Evolutionary conservation across 1,284 basidiomycete genomes (phyloP).

Genomic region (Cryptococcus neoformans): DNA sequence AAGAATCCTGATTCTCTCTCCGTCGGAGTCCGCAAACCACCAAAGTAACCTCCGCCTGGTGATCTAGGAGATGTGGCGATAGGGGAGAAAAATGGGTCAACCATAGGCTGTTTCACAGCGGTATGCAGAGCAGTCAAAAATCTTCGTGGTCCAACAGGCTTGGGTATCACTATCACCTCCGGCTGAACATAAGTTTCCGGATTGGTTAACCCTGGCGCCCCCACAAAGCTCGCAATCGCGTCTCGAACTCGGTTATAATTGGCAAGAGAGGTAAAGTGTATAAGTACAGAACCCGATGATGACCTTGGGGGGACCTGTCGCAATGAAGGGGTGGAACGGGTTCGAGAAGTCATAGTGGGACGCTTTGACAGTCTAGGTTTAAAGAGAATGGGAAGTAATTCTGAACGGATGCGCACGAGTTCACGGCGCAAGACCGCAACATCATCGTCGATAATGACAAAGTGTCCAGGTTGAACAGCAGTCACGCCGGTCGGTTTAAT

Average conservation of each 20-base stretch:
- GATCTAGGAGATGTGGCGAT: slow-evolving; percentile 86
- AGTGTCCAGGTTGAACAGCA: slow-evolving; percentile 35
- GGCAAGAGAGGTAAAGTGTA: slow-evolving; percentile 84
- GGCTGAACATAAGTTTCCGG: slow-evolving; percentile 52
- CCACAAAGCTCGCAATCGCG: slow-evolving; percentile 67
- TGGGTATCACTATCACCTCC: slow-evolving; percentile 91
- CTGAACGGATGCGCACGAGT: slow-evolving; percentile 61
- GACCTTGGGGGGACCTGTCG: slow-evolving; percentile 49
- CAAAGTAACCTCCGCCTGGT: slow-evolving; percentile 47
- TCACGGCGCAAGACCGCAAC: slow-evolving; percentile 68
- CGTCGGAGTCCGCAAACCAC: slow-evolving; percentile 23
- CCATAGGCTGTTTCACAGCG: slow-evolving; percentile 71
- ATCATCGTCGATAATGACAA: slow-evolving; percentile 88
- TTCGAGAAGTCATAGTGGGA: slow-evolving; percentile 66
- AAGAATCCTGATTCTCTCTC: slow-evolving; percentile 35
- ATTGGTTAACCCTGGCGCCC: slow-evolving; percentile 25
- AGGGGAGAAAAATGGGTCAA: slow-evolving; percentile 85
- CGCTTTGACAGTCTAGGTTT: slow-evolving; percentile 57
- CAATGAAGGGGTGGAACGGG: slow-evolving; percentile 69
- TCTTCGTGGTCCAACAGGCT: slow-evolving; percentile 87
- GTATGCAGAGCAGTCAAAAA: slow-evolving; percentile 86
- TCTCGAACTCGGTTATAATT: slow-evolving; percentile 87
- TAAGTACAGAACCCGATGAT: slow-evolving; percentile 54
- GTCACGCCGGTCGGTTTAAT: slow-evolving; percentile 6
- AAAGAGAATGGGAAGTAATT: slow-evolving; percentile 54